These are phyloP conservation scores for Pythium insidiosum DNA, from an alignment of 352 stramenopile genomes.

Conservation along the genomic window DNA sequence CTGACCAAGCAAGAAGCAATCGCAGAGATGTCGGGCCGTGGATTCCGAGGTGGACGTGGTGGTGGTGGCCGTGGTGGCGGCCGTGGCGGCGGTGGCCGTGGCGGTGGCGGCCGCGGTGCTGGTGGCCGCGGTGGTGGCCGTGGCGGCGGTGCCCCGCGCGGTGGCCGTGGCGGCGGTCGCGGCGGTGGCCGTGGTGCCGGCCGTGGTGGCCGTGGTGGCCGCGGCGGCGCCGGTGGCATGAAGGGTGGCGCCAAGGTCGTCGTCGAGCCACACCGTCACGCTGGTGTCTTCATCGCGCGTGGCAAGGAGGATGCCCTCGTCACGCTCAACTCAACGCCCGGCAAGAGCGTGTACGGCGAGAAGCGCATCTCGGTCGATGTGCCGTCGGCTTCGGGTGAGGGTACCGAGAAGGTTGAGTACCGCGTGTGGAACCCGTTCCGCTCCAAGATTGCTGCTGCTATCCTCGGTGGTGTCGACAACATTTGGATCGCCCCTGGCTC, in stretches of 20 bases:
- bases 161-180: constrained; percentile 31
- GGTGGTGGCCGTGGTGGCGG: constrained; percentile 24
- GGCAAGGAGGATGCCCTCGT: constrained; percentile 99
- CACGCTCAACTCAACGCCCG: constrained; percentile 97
- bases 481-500: constrained; percentile 97
- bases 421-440: constrained; percentile 99
- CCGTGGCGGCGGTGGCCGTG: constrained; percentile 30
- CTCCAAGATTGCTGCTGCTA: constrained; percentile 98
- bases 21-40: constrained; percentile 15
- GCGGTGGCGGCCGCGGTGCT: constrained; percentile 36
- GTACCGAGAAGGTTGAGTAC: constrained; percentile 98
- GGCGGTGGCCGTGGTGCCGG: constrained; percentile 31
- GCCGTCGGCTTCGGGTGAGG: constrained; percentile 79
- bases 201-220: constrained; percentile 51
- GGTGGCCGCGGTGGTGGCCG: constrained; percentile 26
- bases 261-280: constrained; percentile 97
- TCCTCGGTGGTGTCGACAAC: constrained; percentile 98
- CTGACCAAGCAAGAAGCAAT: constrained; percentile 2
- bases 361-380: constrained; percentile 99
- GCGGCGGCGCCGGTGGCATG: constrained; percentile 83
- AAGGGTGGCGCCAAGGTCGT: constrained; percentile 95
- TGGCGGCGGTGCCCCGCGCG: constrained; percentile 22
- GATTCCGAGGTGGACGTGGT: constrained; percentile 10
- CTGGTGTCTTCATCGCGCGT: constrained; percentile 97
- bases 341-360: constrained; percentile 99